A percentile compares a stretch with the other conserved stretches of the same genome.
Evolutionary conservation across 1,284 basidiomycete genomes (phyloP).

Genomic region (Papiliotrema terrestris): DNA sequence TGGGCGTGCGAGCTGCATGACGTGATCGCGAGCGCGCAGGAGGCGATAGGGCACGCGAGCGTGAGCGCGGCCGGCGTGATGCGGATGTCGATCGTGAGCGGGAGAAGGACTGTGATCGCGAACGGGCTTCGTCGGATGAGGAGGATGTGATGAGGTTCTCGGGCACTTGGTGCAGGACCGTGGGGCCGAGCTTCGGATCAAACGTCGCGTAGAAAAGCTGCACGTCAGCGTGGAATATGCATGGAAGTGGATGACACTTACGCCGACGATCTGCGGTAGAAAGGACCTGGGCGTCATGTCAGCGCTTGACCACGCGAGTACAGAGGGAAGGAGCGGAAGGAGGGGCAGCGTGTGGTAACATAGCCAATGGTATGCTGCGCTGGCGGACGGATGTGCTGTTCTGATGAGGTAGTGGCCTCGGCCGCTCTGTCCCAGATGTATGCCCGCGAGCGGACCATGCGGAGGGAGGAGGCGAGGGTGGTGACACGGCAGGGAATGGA

Average conservation of each 20-base stretch:
- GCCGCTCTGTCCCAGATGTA: too few relatives aligned
- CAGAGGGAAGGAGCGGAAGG: neutral
- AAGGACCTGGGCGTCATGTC: slow-evolving; percentile 4
- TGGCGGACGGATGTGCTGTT: too few relatives aligned
- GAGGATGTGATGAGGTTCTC: slow-evolving; percentile 45
- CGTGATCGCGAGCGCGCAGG: neutral
- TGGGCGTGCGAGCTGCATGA: neutral
- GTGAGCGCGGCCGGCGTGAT: too few relatives aligned
- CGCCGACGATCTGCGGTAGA: slow-evolving; percentile 2
- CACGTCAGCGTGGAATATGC: slow-evolving; percentile 11
- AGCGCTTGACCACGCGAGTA: neutral
- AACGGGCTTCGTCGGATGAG: slow-evolving; percentile 16
- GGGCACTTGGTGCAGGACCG: slow-evolving; percentile 47
- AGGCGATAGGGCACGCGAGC: neutral
- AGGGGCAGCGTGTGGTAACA: too few relatives aligned
- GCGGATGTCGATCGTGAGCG: neutral
- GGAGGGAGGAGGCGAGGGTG: too few relatives aligned
- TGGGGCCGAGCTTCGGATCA: slow-evolving; percentile 44
- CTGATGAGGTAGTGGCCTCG: too few relatives aligned
- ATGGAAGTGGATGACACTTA: neutral
- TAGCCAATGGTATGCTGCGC: too few relatives aligned
- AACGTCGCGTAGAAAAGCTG: slow-evolving; percentile 51
- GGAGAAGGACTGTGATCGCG: slow-evolving; percentile 12
- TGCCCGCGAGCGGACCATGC: too few relatives aligned
- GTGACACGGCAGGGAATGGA: neutral